phyloP scores from a whole-genome alignment of 495 filamentous ascomycete species.

The Tetracladium marchalianum region DNA sequence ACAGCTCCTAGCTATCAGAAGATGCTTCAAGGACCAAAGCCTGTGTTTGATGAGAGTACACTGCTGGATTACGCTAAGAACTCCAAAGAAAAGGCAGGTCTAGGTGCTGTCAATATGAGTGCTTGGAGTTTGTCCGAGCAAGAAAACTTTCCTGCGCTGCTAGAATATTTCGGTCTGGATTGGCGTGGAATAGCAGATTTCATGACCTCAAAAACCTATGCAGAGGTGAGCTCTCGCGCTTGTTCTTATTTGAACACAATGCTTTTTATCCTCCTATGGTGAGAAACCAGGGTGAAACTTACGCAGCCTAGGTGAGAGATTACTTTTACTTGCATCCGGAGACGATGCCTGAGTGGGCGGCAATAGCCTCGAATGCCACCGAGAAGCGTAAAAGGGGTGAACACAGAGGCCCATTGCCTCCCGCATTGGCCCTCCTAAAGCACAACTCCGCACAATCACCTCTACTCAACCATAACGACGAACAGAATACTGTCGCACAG shows the following conservation, averaged over 20 bases:
- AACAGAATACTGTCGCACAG: too few species aligned
- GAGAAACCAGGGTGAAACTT: too few species aligned
- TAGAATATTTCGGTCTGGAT: slow-evolving; percentile 75
- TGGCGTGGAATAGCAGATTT: slow-evolving; percentile 69
- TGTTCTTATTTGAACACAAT: too few species aligned
- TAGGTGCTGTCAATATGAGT: slow-evolving; percentile 39
- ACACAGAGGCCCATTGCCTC: slow-evolving; percentile 56
- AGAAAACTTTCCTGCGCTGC: slow-evolving; percentile 62
- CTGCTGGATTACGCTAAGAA: too few species aligned
- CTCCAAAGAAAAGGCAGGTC: too few species aligned
- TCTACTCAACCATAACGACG: too few species aligned
- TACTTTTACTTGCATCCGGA: neutral
- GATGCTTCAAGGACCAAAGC: slow-evolving; percentile 50
- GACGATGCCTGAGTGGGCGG: slow-evolving; percentile 51
- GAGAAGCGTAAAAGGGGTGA: slow-evolving; percentile 58
- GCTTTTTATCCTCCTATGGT: too few species aligned
- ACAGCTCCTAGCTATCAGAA: slow-evolving; percentile 58
- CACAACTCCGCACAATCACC: too few species aligned
- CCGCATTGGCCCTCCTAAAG: too few species aligned
- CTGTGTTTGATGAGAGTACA: too few species aligned
- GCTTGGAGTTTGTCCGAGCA: slow-evolving; percentile 68
- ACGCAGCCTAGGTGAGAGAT: slow-evolving; percentile 81
- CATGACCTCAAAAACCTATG: too few species aligned
- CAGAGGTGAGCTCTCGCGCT: too few species aligned
- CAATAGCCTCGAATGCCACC: slow-evolving; percentile 61